A percentile compares a stretch with the other conserved stretches of the same genome.
phyloP scores from a whole-genome alignment of 371 early-diverging fungal species.

The Apophysomyces elegans region DNA sequence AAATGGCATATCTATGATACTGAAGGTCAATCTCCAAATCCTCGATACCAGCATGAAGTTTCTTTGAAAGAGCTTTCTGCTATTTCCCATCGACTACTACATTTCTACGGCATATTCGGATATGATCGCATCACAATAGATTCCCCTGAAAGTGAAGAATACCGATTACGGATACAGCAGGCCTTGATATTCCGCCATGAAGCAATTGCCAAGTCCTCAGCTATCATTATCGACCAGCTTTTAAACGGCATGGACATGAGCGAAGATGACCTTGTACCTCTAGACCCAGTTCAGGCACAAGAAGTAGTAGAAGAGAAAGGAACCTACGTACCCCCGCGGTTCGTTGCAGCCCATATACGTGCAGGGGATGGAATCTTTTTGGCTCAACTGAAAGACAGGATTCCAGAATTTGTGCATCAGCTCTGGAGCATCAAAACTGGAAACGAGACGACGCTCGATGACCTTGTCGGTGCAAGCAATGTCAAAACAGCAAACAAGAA shows the following conservation, averaged over 20 bases:
- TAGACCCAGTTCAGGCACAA: constrained; percentile 28
- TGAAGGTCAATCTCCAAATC: constrained; percentile 16
- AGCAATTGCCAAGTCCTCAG: constrained; percentile 26
- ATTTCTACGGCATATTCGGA: constrained; percentile 38
- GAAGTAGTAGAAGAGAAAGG: constrained; percentile 20
- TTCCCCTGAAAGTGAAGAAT: constrained; percentile 23
- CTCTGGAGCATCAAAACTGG: constrained; percentile 38
- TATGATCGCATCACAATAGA: constrained; percentile 26
- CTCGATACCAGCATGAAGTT: constrained; percentile 31
- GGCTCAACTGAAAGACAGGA: constrained; percentile 25
- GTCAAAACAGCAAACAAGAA: neutral
- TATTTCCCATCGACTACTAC: constrained; percentile 26
- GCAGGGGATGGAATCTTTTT: constrained; percentile 41
- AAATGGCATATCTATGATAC: constrained; percentile 34
- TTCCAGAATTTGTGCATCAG: constrained; percentile 36
- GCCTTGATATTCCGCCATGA: constrained; percentile 29
- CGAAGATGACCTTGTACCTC: constrained; percentile 20
- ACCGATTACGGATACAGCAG: constrained; percentile 29
- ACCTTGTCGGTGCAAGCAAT: constrained; percentile 30
- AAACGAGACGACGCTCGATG: constrained; percentile 27
- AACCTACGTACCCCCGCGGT: constrained; percentile 21
- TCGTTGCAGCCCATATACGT: constrained; percentile 44
- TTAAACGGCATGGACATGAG: constrained; percentile 21
- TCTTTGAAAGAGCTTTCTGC: constrained; percentile 21
- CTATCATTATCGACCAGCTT: constrained; percentile 29